A percentile compares a stretch with the other conserved stretches of the same genome.
Conservation (phyloP, 1,139 yeast species). For the Suhomyces bokatorum region DNA sequence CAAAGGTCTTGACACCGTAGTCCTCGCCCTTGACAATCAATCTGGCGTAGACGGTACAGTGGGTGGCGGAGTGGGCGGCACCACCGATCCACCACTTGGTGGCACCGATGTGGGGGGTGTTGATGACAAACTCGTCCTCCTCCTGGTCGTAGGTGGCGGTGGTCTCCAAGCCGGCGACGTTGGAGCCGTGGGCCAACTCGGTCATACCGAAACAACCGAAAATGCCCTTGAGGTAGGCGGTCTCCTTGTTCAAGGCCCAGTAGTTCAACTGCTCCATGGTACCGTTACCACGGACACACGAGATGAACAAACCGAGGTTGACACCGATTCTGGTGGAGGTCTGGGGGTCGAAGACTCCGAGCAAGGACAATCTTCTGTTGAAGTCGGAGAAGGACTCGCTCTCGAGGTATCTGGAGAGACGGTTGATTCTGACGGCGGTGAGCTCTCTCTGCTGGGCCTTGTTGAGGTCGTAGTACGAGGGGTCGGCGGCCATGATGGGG, state of each 20-base stretch:
- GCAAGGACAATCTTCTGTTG: constrained; percentile 37
- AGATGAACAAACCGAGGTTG: constrained; percentile 33
- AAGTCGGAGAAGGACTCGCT: constrained; percentile 37
- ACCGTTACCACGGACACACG: constrained; percentile 35
- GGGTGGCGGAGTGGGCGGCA: constrained; percentile 53
- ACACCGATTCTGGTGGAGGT: constrained; percentile 32
- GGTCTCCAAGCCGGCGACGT: constrained; percentile 49
- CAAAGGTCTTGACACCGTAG: constrained; percentile 51
- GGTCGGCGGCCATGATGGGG: constrained; percentile 38
- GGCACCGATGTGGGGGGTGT: constrained; percentile 52
- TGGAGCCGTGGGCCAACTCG: constrained; percentile 52
- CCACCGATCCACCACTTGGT: constrained; percentile 57
- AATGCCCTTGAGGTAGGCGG: constrained; percentile 37
- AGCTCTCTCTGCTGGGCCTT: constrained; percentile 40
- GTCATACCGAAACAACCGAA: constrained; percentile 54
- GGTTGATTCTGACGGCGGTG: constrained; percentile 38
- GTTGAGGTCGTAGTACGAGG: constrained; percentile 39
- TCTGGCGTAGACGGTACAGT: constrained; percentile 44
- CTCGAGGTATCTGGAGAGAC: constrained; percentile 43
- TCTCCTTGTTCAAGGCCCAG: constrained; percentile 43
- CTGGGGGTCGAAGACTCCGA: constrained; percentile 33
- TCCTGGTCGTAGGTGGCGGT: constrained; percentile 46
- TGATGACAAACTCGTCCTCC: constrained; percentile 44
- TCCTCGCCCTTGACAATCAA: constrained; percentile 46
- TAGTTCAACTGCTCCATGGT: constrained; percentile 38